Evolutionary conservation across 805 yeast species (phyloP).

Genomic region (Candida rishiriensis): DNA sequence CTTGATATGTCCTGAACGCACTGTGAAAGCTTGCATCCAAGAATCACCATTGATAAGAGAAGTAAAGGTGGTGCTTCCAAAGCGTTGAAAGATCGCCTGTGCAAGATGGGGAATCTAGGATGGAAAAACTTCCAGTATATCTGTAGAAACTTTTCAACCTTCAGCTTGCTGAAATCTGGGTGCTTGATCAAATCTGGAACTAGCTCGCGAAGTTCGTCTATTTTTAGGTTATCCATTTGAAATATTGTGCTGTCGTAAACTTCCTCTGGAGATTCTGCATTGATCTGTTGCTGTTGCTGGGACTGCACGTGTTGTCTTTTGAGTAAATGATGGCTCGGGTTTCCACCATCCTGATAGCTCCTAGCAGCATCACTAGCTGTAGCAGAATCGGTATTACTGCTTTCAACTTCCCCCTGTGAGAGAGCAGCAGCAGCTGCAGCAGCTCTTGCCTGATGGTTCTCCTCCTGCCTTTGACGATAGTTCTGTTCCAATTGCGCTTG

Average conservation of each 20-base stretch:
- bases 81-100: conserved; percentile 54
- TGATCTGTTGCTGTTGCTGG: neutral
- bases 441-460: neutral
- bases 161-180: conserved; percentile 26
- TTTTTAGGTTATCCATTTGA: conserved; percentile 13
- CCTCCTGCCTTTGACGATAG: neutral
- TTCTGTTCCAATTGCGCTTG: conserved; percentile 1
- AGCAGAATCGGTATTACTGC: neutral
- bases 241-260: neutral
- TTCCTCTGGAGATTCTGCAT: neutral
- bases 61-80: conserved; percentile 43
- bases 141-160: conserved; percentile 26
- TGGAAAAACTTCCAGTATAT: conserved; percentile 58
- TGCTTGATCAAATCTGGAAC: conserved; percentile 25
- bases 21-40: conserved; percentile 43
- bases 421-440: neutral
- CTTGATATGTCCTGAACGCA: conserved; percentile 26
- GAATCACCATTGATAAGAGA: conserved; percentile 48
- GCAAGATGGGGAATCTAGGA: conserved; percentile 55
- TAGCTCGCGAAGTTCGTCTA: conserved; percentile 20
- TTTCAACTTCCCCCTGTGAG: neutral
- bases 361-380: neutral
- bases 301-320: neutral
- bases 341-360: too few relatives aligned
- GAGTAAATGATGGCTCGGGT: too few relatives aligned